Percentiles rank a stretch among this genome's conserved stretches.
phyloP scores from a whole-genome alignment of 768 basidiomycete species.

The Postia placenta region DNA sequence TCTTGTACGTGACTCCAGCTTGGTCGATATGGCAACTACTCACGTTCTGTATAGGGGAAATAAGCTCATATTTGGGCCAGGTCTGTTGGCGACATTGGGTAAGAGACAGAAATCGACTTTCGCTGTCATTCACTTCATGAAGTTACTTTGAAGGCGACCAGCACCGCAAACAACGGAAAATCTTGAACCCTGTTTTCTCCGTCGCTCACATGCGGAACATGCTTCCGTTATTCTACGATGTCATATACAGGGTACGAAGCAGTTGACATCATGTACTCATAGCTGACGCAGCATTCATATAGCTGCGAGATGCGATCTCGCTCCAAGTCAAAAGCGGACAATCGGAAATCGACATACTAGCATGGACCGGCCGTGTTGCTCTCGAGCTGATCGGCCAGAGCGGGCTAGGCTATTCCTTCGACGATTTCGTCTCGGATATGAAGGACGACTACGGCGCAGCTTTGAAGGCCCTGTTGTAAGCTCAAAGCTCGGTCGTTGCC shows the following conservation, averaged over 20 bases:
- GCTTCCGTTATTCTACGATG: slow-evolving; percentile 10
- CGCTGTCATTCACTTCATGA: slow-evolving; percentile 1
- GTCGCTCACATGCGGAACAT: slow-evolving; percentile 15
- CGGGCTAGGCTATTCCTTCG: slow-evolving; percentile 36
- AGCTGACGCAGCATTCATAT: neutral
- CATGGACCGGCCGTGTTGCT: slow-evolving; percentile 22
- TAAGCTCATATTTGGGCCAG: slow-evolving; percentile 9
- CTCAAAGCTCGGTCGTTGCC: no score
- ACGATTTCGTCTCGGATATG: slow-evolving; percentile 27
- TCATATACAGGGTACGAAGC: slow-evolving; percentile 17
- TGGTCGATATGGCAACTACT: neutral
- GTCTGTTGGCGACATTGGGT: neutral
- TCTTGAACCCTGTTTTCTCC: slow-evolving; percentile 17
- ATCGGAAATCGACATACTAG: slow-evolving; percentile 16
- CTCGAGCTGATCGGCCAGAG: slow-evolving; percentile 43
- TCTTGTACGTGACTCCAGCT: slow-evolving; percentile 7
- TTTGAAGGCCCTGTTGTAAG: slow-evolving; percentile 24
- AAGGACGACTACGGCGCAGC: slow-evolving; percentile 6
- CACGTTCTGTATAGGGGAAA: slow-evolving; percentile 14
- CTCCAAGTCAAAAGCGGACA: neutral
- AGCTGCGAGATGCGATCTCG: slow-evolving; percentile 7
- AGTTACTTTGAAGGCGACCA: slow-evolving; percentile 17
- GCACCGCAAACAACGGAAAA: no score
- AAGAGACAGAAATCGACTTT: no score
- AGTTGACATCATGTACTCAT: neutral